These are phyloP conservation scores for Thecamonas trahens DNA, from an alignment of 78 protist species.

Conservation along the genomic window DNA sequence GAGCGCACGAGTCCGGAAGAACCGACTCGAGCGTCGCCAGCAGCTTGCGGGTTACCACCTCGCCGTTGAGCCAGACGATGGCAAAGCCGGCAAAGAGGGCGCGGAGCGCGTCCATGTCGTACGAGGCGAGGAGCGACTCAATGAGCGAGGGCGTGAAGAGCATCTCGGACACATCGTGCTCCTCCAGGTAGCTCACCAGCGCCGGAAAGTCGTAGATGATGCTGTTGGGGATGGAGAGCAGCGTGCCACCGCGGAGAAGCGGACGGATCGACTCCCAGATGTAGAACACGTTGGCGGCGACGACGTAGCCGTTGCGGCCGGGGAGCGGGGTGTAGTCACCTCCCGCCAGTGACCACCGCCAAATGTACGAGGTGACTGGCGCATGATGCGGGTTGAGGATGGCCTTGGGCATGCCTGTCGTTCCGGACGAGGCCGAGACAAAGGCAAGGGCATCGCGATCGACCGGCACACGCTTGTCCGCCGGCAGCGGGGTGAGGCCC, in stretches of 20 bases:
- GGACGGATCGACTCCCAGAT: constrained; percentile 32
- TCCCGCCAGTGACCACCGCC: too few relatives aligned
- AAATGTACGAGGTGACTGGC: too few relatives aligned
- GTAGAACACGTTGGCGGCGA: constrained; percentile 25
- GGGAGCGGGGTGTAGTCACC: too few relatives aligned
- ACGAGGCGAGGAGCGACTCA: constrained; percentile 8
- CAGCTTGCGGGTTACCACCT: constrained; percentile 20
- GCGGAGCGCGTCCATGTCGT: too few relatives aligned
- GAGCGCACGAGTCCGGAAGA: constrained; percentile 4
- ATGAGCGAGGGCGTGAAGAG: constrained; percentile 36
- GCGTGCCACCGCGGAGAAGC: constrained; percentile 16
- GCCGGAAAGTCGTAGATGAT: constrained; percentile 22
- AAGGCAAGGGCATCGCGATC: too few relatives aligned
- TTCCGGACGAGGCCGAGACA: too few relatives aligned
- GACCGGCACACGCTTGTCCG: too few relatives aligned
- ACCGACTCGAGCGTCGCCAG: not conserved
- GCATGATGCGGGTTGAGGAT: too few relatives aligned
- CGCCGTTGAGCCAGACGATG: constrained; percentile 17
- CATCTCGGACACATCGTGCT: constrained; percentile 15
- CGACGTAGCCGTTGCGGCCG: too few relatives aligned
- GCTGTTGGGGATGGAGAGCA: constrained; percentile 11
- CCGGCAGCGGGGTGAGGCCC: too few relatives aligned
- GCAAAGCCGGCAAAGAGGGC: too few relatives aligned
- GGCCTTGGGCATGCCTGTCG: too few relatives aligned
- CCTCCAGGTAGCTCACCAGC: constrained; percentile 2